Base-by-base conservation (phyloP, 495 filamentous ascomycete genomes). In the Penicillium desertorum region DNA sequence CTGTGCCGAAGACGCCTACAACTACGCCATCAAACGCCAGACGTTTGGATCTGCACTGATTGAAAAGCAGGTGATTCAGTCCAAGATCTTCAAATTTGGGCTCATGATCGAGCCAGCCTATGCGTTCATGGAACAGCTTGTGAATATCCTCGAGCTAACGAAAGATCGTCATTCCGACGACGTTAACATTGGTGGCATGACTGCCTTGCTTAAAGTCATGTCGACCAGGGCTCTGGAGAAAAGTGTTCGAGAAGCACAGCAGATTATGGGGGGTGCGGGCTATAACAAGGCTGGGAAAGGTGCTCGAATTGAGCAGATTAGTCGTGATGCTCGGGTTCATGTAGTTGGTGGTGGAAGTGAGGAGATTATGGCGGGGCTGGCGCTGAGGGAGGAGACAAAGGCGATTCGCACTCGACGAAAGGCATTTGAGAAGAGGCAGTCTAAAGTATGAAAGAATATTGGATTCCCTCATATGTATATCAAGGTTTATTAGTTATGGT, bases 311-410 rank as follows among this genome's bases (percentile, higher is more conserved):
- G 81, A 83, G 64, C 82, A 85, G 62, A 83, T 85, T 50, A 81
- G 76, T 60, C 70, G 82, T 29, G 81, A 83, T 70, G 71, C 78
- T 30, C 70, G 81, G 37, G 80, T 83, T 55, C 79, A 82, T 71
- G 79, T 83, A 45, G 80, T 85, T 17, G 79, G 81, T 19, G 82
- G 82, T 27, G 82, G 82, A 2, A 81, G 77, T 56, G 81, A 83
- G 62, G 81, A 85, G 65, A 82, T 84, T 25, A 74, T 85, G 63
- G 73, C 69, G 41, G 80, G 81, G 41, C 57, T 84, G 56, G 81
- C 80, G 7, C 64, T 83, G 19, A 69, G 72, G 44, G 72, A 77
- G 57, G 72, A 75, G 58, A 74, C 61, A 0, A 77, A 77, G 62
- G 72, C 74, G 11, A 58, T 77, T 25, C 56, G 51, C 27, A 69